Evolutionary conservation across 164 flowering plant species (phyloP).

Genomic region (Litsea cubeba): DNA sequence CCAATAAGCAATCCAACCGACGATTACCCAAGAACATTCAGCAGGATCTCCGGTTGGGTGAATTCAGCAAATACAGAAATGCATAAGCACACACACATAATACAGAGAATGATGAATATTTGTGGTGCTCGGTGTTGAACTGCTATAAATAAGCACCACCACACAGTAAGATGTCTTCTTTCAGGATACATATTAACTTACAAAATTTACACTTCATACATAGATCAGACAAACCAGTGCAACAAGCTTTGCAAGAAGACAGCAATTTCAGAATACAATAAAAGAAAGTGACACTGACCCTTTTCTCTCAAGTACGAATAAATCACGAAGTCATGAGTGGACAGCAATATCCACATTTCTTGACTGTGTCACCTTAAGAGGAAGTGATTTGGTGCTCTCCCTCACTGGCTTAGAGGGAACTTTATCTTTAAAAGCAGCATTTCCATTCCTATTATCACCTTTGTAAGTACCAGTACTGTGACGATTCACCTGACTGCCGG

Average conservation of each 20-base stretch:
- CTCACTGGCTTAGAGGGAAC: slow-evolving; percentile 24
- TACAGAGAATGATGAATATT: too few species aligned
- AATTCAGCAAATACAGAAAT: too few species aligned
- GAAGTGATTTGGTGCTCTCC: slow-evolving; percentile 28
- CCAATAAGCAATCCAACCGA: too few species aligned
- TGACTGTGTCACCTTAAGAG: slow-evolving; percentile 24
- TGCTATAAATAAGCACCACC: background rate
- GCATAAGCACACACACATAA: too few species aligned
- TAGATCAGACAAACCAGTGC: slow-evolving; percentile 23
- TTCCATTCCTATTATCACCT: slow-evolving; percentile 24
- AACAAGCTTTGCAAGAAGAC: slow-evolving; percentile 27
- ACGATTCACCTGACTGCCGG: slow-evolving; percentile 34
- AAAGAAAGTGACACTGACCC: background rate
- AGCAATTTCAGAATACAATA: slow-evolving; percentile 1
- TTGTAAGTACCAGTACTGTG: slow-evolving; percentile 53
- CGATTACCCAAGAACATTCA: too few species aligned
- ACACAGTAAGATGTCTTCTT: background rate
- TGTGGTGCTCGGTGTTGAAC: too few species aligned
- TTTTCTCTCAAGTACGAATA: slow-evolving; percentile 1
- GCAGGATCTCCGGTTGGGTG: too few species aligned
- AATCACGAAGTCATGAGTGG: slow-evolving; percentile 32
- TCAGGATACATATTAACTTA: background rate
- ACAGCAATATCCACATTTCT: slow-evolving; percentile 37
- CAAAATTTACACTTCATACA: background rate
- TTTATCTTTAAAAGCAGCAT: slow-evolving; percentile 25